phyloP scores from a whole-genome alignment of 495 filamentous ascomycete genomes.

The Hypomontagnella monticulosa region DNA sequence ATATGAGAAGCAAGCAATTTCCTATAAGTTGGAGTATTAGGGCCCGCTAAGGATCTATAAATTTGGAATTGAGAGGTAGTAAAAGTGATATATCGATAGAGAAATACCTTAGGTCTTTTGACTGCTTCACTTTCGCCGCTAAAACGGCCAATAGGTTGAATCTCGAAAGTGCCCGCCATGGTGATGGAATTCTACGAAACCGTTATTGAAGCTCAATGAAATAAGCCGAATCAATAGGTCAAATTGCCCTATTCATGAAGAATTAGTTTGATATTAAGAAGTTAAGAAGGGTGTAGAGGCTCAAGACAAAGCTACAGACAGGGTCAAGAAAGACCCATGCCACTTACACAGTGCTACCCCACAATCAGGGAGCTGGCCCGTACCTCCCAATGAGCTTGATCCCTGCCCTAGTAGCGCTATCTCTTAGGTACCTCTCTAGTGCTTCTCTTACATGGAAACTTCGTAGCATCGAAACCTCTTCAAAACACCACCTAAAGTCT shows the following conservation, averaged over 20 bases:
- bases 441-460: no score
- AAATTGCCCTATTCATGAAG: no score
- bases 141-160: conserved; percentile 71
- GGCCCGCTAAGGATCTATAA: no score
- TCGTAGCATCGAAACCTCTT: neutral
- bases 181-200: neutral
- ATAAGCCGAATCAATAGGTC: no score
- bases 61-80: no score
- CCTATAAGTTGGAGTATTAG: conserved; percentile 55
- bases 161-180: conserved; percentile 61
- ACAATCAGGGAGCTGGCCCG: conserved; percentile 10
- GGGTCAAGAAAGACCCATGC: conserved; percentile 5
- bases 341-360: conserved; percentile 27
- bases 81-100: no score
- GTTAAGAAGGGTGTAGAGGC: neutral
- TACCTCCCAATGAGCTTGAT: conserved; percentile 2
- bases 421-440: no score
- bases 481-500: conserved; percentile 1
- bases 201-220: neutral
- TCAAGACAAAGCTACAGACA: neutral
- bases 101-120: conserved; percentile 75
- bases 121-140: conserved; percentile 68
- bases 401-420: neutral
- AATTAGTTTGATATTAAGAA: no score
- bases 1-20: conserved; percentile 92